A percentile compares a stretch with the other conserved stretches of the same genome.
Evolutionary conservation across 108 stramenopile genomes (phyloP).

Genomic region (Cyclotella sp.): DNA sequence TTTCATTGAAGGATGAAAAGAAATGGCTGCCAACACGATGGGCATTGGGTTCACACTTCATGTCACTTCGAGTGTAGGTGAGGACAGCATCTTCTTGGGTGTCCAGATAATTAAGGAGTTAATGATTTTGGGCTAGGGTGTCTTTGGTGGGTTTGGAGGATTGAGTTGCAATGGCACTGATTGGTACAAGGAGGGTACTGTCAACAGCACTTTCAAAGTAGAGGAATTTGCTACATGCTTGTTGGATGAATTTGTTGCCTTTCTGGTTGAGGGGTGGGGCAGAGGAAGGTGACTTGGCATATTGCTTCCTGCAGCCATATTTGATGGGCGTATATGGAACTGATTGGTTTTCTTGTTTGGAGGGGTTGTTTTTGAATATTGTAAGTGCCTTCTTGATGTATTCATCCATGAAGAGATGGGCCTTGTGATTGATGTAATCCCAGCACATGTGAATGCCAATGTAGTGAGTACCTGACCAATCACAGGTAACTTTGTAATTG

Average conservation of each 20-base stretch:
- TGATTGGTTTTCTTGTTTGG: slow-evolving; percentile 43
- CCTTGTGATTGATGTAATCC: slow-evolving; percentile 42
- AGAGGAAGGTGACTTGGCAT: slow-evolving; percentile 4
- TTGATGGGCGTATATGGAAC: slow-evolving; percentile 2
- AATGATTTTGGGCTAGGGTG: slow-evolving; percentile 3
- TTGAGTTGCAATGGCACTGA: slow-evolving; percentile 19
- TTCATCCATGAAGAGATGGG: slow-evolving; percentile 32
- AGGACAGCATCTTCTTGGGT: slow-evolving; percentile 46
- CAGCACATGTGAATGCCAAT: slow-evolving; percentile 44
- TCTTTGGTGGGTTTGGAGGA: slow-evolving; percentile 22
- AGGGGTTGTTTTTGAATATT: slow-evolving; percentile 41
- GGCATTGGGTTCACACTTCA: slow-evolving; percentile 11
- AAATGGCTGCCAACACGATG: slow-evolving; percentile 38
- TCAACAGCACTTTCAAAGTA: slow-evolving; percentile 49
- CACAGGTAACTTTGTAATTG: slow-evolving; percentile 19
- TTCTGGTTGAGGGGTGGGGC: slow-evolving; percentile 20
- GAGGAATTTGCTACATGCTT: slow-evolving; percentile 43
- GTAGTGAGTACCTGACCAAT: slow-evolving; percentile 37
- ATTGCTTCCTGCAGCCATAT: slow-evolving; percentile 54
- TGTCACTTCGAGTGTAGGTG: slow-evolving; percentile 28
- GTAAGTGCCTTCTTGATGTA: slow-evolving; percentile 11
- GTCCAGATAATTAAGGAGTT: slow-evolving; percentile 48
- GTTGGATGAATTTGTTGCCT: slow-evolving; percentile 35
- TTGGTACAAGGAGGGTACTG: slow-evolving; percentile 17
- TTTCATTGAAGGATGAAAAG: slow-evolving; percentile 14